Conservation (phyloP, 768 basidiomycete species). For the Agrocybe chaxingu region DNA sequence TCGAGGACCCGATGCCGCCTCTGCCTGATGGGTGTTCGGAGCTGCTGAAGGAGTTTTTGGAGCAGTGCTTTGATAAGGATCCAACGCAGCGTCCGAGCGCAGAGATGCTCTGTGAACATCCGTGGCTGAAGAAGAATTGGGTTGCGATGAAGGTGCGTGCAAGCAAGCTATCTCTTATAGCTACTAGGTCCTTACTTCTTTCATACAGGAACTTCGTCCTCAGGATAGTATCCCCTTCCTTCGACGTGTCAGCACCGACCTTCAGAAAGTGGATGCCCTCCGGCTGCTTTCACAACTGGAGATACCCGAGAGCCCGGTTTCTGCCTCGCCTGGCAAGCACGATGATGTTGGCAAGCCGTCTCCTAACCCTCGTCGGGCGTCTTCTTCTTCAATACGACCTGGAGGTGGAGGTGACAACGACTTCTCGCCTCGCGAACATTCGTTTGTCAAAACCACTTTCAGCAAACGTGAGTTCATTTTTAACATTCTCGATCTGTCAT, state of each 20-base stretch:
- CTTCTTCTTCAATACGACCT: conserved; percentile 36
- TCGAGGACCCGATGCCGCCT: conserved; percentile 88
- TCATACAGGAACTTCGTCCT: conserved; percentile 68
- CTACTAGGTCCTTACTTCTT: conserved; percentile 2
- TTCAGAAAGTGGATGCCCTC: conserved; percentile 67
- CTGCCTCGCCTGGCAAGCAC: conserved; percentile 27
- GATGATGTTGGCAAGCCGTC: conserved; percentile 35
- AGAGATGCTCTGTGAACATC: conserved; percentile 82
- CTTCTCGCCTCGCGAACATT: conserved; percentile 68
- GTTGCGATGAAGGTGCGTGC: conserved; percentile 67
- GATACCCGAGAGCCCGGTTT: conserved; percentile 36
- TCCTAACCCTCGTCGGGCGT: conserved; percentile 35
- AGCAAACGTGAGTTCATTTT: conserved; percentile 67
- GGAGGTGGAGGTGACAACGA: conserved; percentile 39
- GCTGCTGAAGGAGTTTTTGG: conserved; percentile 76
- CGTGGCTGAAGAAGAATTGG: conserved; percentile 85
- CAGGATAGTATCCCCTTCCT: conserved; percentile 96
- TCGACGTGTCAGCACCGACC: conserved; percentile 83
- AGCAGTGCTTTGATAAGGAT: conserved; percentile 88
- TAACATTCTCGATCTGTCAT: background rate
- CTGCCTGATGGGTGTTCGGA: conserved; percentile 77
- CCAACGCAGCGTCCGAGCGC: conserved; percentile 82
- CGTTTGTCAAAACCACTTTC: conserved; percentile 90
- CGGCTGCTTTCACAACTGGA: conserved; percentile 52
- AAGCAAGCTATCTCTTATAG: background rate